phyloP scores from a whole-genome alignment of 257 asterid species.

The Solanum ossicruentum region DNA sequence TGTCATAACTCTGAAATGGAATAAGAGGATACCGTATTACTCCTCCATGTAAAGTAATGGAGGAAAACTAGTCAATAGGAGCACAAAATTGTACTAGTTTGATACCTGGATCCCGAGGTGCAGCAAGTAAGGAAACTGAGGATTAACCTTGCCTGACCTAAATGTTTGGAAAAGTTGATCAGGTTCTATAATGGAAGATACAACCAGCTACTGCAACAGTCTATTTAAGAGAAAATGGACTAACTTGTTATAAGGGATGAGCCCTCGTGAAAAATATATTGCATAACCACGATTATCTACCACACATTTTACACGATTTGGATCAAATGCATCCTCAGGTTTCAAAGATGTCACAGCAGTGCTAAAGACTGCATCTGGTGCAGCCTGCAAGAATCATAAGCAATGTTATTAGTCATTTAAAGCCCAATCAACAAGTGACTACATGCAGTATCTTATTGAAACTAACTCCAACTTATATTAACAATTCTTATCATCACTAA shows the following conservation, averaged over 20 bases:
- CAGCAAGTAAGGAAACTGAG: conserved; percentile 76
- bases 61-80: neutral
- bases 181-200: neutral
- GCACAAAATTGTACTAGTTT: neutral
- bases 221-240: conserved; percentile 1
- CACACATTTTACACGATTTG: conserved; percentile 85
- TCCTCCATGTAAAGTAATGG: neutral
- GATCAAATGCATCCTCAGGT: conserved; percentile 79
- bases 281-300: conserved; percentile 78
- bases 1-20: conserved; percentile 58
- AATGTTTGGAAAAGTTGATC: neutral
- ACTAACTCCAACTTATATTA: neutral
- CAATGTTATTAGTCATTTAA: neutral
- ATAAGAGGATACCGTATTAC: neutral
- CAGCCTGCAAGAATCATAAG: conserved; percentile 37
- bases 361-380: conserved; percentile 97
- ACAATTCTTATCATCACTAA: neutral
- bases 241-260: conserved; percentile 79
- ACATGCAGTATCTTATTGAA: neutral
- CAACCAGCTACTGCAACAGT: neutral
- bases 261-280: conserved; percentile 80
- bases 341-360: conserved; percentile 78
- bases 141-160: conserved; percentile 68
- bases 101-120: conserved; percentile 90
- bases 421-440: neutral